Base-by-base conservation (phyloP, 2,329 filamentous ascomycete species). In the Davidsoniella eucalypti region DNA sequence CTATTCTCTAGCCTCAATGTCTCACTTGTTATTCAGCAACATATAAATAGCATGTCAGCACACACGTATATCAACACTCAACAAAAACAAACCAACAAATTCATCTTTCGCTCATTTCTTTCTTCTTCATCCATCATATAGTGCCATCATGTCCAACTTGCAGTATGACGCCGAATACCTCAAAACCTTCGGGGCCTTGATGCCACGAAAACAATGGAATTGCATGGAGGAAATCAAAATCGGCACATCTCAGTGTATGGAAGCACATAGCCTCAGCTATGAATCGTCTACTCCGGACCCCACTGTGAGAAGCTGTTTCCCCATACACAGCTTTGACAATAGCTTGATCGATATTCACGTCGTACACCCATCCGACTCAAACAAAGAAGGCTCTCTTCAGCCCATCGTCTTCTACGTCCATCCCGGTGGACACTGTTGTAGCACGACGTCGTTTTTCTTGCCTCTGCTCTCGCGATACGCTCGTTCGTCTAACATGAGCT, bases 381-480 rank as follows among this genome's bases (percentile, higher is more conserved):
- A 41, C 44, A 16, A 14, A 37, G 12, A 23, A n/a, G 7, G 23
- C n/a, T 2, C 18, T 5, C 50, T 53, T 2, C 51, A 51, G 42
- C 57, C 60, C 5, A 64, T 62, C 8, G 57, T 68, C 12, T 50
- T 65, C 14, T 63, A 67, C 54, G 52, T 64, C 26, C 67, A 71
- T 52, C 67, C 66, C 29, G 68, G 69, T 14, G 68, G 67, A 21
- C 64, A 65, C 53, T 59, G 69, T 25, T 52, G 57, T 1, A 58
- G 64, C 6, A 56, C 54, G 10, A 58, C 63, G 17, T 57, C 61
- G 2, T 44, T 61, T 10, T 59, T 58, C 40, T 56, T 56, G 2
- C 50, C 54, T 3, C 26, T 58, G 4, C 54, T 66, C 33, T 54
- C 61, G 17, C 49, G 52, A 4, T 57, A 60, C 37, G 64, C 62